Base-by-base conservation (phyloP, 176 grass and related monocot species). In the Zoysia pacifica region DNA sequence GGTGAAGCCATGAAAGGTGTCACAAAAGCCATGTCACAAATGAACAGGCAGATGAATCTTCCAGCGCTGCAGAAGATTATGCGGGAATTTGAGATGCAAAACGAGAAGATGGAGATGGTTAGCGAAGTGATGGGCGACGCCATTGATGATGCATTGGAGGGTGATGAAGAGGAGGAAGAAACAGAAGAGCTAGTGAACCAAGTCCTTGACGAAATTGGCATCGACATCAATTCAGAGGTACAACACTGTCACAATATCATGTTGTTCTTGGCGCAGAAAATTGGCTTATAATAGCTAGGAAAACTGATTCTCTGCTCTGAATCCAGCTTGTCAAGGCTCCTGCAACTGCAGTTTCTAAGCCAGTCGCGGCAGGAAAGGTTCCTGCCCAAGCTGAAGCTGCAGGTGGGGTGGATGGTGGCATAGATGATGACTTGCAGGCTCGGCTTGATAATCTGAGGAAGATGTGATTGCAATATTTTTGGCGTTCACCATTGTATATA, bases 1-100 rank as follows among this genome's bases (percentile, higher is more conserved):
- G 91, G 91, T n/a, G 91, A 94, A 45, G 91, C 91, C 64, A 94
- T 91, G 91, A 94, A 94, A 77, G 91, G 88, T 12, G 91, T 94
- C 43, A 94, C 91, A 3, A 94, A 91, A 52, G 91, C 89, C 39
- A 94, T 94, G 91, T 48, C 51, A 14, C 91, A 94, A 59, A 91
- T 94, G 91, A 94, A 94, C 79, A 82, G 75, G 65, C 91, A 84
- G 82, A 91, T 94, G 91, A 94, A 94, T 28, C 60, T 94, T 18
- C 91, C 88, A 0, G 91, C 88, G 1, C 47, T 94, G 44, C 88
- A 91, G 69, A 94, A 83, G 79, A 89, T 94, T 81, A 91, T 94
- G 88, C 69, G 72, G 37, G 91, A 91, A 12, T 94, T 94, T 16
- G 88, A 94, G 89, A 90, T 90, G 60, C 89, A 94, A 67, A 94